Conservation (phyloP, 1,284 basidiomycete genomes). For the Inonotus obliquus region DNA sequence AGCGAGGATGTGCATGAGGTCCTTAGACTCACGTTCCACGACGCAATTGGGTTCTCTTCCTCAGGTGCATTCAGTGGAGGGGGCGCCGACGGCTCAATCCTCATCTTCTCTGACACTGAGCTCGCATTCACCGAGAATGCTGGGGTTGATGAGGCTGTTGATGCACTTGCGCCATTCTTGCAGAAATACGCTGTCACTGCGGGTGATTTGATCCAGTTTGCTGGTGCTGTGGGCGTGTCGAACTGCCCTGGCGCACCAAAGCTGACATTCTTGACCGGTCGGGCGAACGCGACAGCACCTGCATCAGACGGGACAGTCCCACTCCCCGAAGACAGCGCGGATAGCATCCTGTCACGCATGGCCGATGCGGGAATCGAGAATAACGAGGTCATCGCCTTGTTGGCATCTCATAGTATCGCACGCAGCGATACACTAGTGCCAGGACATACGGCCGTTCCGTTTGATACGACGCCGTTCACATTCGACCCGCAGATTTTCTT, state of each 20-base stretch:
- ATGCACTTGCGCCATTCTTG: conserved; percentile 25
- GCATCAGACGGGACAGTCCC: conserved; percentile 26
- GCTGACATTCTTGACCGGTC: conserved; percentile 24
- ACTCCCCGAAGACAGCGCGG: conserved; percentile 26
- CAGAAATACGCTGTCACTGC: conserved; percentile 21
- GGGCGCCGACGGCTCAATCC: conserved; percentile 20
- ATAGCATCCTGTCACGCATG: conserved; percentile 27
- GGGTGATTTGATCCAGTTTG: conserved; percentile 20
- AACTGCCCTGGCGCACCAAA: conserved; percentile 23
- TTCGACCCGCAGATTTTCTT: conserved; percentile 23
- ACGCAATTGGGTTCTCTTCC: conserved; percentile 24
- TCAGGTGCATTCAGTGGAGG: conserved; percentile 10
- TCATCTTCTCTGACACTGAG: conserved; percentile 15
- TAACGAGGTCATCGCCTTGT: conserved; percentile 29
- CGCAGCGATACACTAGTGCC: conserved; percentile 19
- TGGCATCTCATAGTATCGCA: conserved; percentile 21
- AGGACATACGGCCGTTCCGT: conserved; percentile 16
- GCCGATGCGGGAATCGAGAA: conserved; percentile 26
- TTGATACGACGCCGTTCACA: conserved; percentile 23
- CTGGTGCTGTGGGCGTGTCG: conserved; percentile 13
- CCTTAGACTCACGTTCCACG: conserved; percentile 25
- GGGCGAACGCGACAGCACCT: conserved; percentile 23
- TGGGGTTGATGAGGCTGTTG: conserved; percentile 28
- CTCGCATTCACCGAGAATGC: conserved; percentile 25
- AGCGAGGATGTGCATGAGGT: conserved; percentile 22